Evolutionary conservation across 495 filamentous ascomycete genomes (phyloP), one percentile per base, ranked within the genome.

Genomic region (Xeromyces bisporus): DNA sequence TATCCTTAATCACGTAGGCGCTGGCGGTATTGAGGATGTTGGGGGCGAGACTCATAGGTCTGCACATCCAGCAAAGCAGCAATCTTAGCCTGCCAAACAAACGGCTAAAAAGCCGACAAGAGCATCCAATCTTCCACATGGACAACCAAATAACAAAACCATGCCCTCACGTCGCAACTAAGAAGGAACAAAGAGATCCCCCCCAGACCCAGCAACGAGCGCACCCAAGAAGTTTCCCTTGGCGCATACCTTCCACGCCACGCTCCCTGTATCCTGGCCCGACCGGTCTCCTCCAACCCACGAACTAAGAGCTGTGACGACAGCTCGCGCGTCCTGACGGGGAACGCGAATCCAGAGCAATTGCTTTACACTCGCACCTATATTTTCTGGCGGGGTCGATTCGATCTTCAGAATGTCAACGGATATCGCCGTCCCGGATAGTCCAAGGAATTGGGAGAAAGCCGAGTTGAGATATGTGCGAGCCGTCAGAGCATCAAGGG

Each of bases 281-380:
- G 20, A 21, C 9, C 9, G 4, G 20, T 21, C 9, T 5, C 9
- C 9, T 21, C 64, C 69, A 35, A 64, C 57, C 55, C 69, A 71
- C 18, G 75, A 76, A 29, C 70, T 70, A 39, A 79, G 53, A 7
- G 77, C 79, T 3, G 72, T 73, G 3, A 80, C 58, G 9, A 87
- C 71, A 3, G 65, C 75, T 0, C 46, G 53, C 5, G 68, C 60
- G 43, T 94, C 82, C 32, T 69, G 64, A 25, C 68, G 47, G 0
- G 86, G 80, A 1, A 93, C 55, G 11, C 87, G 69, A 18, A 93
- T 56, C 80, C 81, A 92, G 18, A 66, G 66, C 9, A 69, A 57
- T 15, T 47, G 44, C 1, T 34, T 18, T 2, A 8, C 1, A 27
- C 42, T 35, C 11, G 38, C 29, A 18, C 44, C 41, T 7, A 15